A percentile compares a stretch with the other conserved stretches of the same genome.
Conservation (phyloP, 768 basidiomycete genomes). For the Crucibulum laeve region DNA sequence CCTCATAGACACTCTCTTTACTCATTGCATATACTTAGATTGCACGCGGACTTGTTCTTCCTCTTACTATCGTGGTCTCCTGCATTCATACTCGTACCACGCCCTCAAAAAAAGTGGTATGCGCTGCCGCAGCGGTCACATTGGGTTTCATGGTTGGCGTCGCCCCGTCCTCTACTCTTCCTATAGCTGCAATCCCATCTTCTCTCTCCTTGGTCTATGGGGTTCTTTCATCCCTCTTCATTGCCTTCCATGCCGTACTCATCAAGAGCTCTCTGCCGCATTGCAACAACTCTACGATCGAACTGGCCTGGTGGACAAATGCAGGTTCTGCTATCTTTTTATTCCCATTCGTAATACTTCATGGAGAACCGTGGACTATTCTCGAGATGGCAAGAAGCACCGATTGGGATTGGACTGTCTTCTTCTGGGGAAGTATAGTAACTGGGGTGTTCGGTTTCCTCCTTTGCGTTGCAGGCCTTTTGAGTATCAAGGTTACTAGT, state of each 20-base stretch:
- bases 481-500: constrained; percentile 80
- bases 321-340: constrained; percentile 61
- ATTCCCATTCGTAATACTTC: constrained; percentile 56
- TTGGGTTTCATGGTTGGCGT: constrained; percentile 77
- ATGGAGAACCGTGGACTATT: constrained; percentile 47
- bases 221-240: constrained; percentile 67
- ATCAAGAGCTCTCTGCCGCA: constrained; percentile 68
- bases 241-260: constrained; percentile 70
- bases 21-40: constrained; percentile 45
- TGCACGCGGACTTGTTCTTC: constrained; percentile 79
- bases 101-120: constrained; percentile 51
- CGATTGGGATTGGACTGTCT: constrained; percentile 48
- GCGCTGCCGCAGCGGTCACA: constrained; percentile 62
- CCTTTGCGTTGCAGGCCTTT: constrained; percentile 71
- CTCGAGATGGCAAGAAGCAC: constrained; percentile 29
- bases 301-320: constrained; percentile 80
- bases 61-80: constrained; percentile 75
- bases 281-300: constrained; percentile 67
- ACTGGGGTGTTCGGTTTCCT: constrained; percentile 81
- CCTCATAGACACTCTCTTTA: background rate
- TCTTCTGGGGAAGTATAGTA: constrained; percentile 60
- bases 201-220: constrained; percentile 64
- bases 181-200: constrained; percentile 39
- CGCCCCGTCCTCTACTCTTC: constrained; percentile 46
- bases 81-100: constrained; percentile 49